Conservation (phyloP, 2,329 filamentous ascomycete genomes). For the Penicillium janthinellum region DNA sequence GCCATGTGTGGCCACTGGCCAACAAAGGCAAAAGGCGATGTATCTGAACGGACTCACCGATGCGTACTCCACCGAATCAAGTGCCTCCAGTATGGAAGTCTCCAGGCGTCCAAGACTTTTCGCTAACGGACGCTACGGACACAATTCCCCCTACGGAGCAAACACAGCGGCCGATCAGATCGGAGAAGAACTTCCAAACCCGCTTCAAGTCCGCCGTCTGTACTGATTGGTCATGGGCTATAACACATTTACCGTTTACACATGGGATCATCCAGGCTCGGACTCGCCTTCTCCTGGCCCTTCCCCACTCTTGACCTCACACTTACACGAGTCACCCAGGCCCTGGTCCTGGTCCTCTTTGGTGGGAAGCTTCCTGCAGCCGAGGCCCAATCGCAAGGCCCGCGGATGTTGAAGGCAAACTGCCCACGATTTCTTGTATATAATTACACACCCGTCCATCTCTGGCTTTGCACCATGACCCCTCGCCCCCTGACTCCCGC, state of each 20-base stretch:
- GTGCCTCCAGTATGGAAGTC: background rate
- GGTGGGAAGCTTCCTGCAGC: background rate
- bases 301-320: background rate
- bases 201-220: slow-evolving; percentile 9
- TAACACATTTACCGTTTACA: background rate
- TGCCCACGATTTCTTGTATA: background rate
- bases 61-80: background rate
- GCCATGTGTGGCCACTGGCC: background rate
- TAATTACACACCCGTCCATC: background rate
- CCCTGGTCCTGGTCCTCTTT: background rate
- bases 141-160: background rate
- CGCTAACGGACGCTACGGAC: background rate
- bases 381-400: slow-evolving; percentile 1
- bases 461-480: background rate
- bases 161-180: slow-evolving; percentile 7
- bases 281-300: background rate
- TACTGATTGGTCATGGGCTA: slow-evolving; percentile 9
- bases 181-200: slow-evolving; percentile 13
- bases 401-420: background rate
- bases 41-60: background rate
- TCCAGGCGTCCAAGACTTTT: background rate
- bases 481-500: background rate
- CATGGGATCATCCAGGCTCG: slow-evolving; percentile 6
- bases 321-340: too few species aligned
- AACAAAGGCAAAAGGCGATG: background rate